Percentiles rank a stretch among this genome's conserved stretches.
phyloP scores from a whole-genome alignment of 2,329 filamentous ascomycete species.

The Aspergillus sp. region DNA sequence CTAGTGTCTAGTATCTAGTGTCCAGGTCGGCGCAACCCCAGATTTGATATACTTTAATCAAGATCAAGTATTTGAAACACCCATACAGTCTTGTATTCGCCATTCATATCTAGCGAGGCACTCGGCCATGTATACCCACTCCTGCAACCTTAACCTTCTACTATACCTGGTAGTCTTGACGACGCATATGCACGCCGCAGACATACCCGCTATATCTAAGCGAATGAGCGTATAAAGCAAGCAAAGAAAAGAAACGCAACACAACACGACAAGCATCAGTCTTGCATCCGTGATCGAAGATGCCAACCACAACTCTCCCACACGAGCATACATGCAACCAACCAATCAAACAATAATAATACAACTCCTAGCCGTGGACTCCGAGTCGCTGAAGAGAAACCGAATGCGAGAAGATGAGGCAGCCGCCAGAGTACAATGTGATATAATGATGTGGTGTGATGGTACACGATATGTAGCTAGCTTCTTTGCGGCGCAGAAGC shows the following conservation, averaged over 20 bases:
- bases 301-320: slow-evolving; percentile 5
- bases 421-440: background rate
- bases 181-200: background rate
- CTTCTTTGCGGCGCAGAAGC: slow-evolving; percentile 14
- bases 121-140: background rate
- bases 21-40: no score
- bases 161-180: background rate
- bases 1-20: no score
- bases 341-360: background rate
- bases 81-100: background rate
- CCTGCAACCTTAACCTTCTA: background rate
- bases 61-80: background rate
- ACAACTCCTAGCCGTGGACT: slow-evolving; percentile 17
- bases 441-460: background rate
- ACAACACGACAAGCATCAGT: no score
- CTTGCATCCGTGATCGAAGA: slow-evolving; percentile 6
- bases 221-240: background rate
- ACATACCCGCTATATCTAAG: background rate
- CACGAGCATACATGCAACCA: slow-evolving; percentile 5
- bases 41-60: no score
- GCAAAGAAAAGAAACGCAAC: background rate
- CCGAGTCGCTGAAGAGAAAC: slow-evolving; percentile 13
- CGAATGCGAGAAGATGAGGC: slow-evolving; percentile 10
- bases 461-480: background rate
- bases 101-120: background rate